Percentiles rank a stretch among this genome's conserved stretches.
phyloP scores from a whole-genome alignment of 345 rosid species.

The Eutrema heterophyllum region DNA sequence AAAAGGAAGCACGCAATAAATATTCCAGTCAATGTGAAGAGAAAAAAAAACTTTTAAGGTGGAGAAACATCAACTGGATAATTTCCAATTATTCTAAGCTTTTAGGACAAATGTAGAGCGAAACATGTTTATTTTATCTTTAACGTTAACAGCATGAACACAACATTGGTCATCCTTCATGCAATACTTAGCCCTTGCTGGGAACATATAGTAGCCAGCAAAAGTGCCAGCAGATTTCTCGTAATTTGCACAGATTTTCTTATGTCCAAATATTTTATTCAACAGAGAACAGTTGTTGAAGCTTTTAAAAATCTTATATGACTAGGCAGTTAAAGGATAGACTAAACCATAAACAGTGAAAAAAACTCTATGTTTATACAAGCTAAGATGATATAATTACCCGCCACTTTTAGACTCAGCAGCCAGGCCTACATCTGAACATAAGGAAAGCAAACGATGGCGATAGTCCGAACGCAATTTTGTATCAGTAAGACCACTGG shows the following conservation, averaged over 20 bases:
- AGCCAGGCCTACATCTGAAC: constrained; percentile 97
- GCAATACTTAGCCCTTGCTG: constrained; percentile 15
- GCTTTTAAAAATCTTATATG: background rate
- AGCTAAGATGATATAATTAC: constrained; percentile 35
- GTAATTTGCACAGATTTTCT: background rate
- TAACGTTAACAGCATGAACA: background rate
- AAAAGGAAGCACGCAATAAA: constrained; percentile 7
- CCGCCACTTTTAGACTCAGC: constrained; percentile 98
- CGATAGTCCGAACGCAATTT: constrained; percentile 90
- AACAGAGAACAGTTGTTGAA: background rate
- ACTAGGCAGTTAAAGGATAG: background rate
- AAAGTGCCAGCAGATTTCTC: constrained; percentile 10
- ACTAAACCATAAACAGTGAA: background rate
- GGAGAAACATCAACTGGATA: constrained; percentile 1
- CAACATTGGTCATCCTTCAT: background rate
- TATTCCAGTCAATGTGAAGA: constrained; percentile 12
- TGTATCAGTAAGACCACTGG: constrained; percentile 60
- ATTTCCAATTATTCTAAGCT: background rate
- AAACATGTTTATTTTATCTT: background rate
- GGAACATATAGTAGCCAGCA: background rate
- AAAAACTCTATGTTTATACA: background rate
- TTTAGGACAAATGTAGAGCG: background rate
- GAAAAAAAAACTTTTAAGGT: background rate
- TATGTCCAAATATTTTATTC: background rate
- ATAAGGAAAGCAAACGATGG: constrained; percentile 88